phyloP scores from a whole-genome alignment of 2,329 filamentous ascomycete species.

The Fragosphaeria purpurea region DNA sequence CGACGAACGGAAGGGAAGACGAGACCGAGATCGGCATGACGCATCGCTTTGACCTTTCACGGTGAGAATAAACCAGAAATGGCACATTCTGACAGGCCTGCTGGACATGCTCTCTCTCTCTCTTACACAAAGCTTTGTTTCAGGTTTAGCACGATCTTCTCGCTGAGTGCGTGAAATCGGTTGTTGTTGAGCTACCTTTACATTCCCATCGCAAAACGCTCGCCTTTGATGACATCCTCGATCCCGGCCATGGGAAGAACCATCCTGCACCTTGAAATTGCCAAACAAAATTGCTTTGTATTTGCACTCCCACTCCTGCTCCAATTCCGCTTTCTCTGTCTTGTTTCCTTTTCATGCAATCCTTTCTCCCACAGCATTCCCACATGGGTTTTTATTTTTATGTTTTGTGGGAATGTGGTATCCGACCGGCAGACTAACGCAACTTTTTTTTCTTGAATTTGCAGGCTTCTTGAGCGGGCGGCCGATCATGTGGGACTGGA shows the following conservation, averaged over 20 bases:
- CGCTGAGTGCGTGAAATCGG: neutral
- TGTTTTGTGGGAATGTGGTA: too few species aligned
- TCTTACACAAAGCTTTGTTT: conserved; percentile 23
- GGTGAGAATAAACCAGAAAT: conserved; percentile 59
- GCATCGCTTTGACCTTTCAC: conserved; percentile 23
- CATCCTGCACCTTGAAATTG: neutral
- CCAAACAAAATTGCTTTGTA: conserved; percentile 37
- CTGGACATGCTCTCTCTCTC: conserved; percentile 54
- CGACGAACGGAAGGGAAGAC: too few species aligned
- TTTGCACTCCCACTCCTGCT: conserved; percentile 44
- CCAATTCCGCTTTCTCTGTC: conserved; percentile 2
- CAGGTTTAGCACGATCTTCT: neutral
- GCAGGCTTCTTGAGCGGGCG: conserved; percentile 85
- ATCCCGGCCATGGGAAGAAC: neutral
- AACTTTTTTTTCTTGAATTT: neutral
- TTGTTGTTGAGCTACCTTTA: neutral
- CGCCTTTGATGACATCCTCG: conserved; percentile 2
- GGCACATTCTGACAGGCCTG: conserved; percentile 29
- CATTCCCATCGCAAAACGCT: conserved; percentile 1
- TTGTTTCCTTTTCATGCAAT: neutral
- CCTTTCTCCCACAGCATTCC: too few species aligned
- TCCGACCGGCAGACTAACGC: too few species aligned
- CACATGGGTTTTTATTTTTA: too few species aligned
- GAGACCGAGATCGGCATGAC: neutral
- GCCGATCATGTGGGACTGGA: conserved; percentile 79